Evolutionary conservation across 2,329 filamentous ascomycete species (phyloP).

Genomic region (Paraphaeosphaeria sporulosa): DNA sequence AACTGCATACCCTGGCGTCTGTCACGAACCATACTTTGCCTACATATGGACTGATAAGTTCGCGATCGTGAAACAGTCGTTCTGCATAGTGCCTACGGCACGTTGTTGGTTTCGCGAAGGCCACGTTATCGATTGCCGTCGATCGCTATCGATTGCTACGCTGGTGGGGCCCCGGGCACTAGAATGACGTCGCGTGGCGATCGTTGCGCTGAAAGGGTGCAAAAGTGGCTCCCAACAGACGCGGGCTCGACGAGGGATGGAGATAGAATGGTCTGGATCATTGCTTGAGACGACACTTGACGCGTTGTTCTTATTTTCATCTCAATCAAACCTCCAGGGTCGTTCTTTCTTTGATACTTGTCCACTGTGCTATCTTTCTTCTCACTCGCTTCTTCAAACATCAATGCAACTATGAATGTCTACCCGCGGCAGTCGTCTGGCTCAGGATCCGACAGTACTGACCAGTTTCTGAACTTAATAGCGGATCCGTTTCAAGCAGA

Average conservation of each 20-base stretch:
- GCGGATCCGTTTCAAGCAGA: conserved; percentile 49
- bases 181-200: conserved; percentile 8
- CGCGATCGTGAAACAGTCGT: neutral
- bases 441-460: conserved; percentile 22
- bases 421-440: conserved; percentile 2
- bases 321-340: neutral
- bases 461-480: conserved; percentile 51
- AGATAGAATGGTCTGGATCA: conserved; percentile 1
- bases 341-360: neutral
- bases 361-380: neutral
- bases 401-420: conserved; percentile 3
- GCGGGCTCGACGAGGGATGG: neutral
- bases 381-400: conserved; percentile 4
- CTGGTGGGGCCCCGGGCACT: neutral
- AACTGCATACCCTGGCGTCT: neutral
- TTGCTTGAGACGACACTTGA: neutral
- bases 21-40: neutral
- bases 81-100: neutral
- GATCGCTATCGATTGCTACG: neutral
- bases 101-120: neutral
- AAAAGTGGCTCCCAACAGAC: conserved; percentile 5
- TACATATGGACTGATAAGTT: neutral
- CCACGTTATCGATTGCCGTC: neutral
- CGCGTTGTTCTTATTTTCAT: conserved; percentile 7
- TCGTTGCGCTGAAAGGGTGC: neutral